phyloP scores from a whole-genome alignment of 2,329 filamentous ascomycete species.

The Colletotrichum tabaci region DNA sequence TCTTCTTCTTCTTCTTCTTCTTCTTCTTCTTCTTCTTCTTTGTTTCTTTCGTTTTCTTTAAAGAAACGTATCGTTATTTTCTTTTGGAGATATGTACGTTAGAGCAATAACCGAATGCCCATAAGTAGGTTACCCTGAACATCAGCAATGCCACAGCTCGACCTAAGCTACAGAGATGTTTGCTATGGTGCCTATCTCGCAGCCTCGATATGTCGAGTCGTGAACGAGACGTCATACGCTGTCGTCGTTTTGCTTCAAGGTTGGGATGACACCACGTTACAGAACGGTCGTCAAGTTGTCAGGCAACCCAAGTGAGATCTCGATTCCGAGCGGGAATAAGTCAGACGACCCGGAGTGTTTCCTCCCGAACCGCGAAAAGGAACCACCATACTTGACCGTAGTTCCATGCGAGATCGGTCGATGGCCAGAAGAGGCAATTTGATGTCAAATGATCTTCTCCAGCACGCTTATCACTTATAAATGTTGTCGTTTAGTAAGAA shows the following conservation, averaged over 20 bases:
- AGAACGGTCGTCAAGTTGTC: not conserved
- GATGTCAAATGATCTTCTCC: not conserved
- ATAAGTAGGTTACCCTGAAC: not conserved
- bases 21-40: too few relatives aligned
- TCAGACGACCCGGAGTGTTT: not conserved
- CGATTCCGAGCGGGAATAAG: not conserved
- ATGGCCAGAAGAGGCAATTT: not conserved
- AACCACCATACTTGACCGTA: not conserved
- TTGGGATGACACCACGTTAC: not conserved
- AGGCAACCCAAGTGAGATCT: not conserved
- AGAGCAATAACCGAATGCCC: not conserved
- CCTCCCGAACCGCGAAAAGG: not conserved
- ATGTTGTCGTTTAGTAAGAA: too few relatives aligned
- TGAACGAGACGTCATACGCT: not conserved
- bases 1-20: too few relatives aligned
- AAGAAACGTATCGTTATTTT: too few relatives aligned
- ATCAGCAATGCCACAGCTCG: not conserved
- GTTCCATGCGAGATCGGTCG: not conserved
- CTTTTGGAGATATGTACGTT: too few relatives aligned
- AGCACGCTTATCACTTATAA: too few relatives aligned
- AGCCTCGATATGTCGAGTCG: too few relatives aligned
- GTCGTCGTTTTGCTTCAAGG: not conserved
- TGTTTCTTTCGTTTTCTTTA: too few relatives aligned
- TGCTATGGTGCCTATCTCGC: not conserved
- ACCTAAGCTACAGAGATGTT: not conserved